Conservation (phyloP, 2,329 filamentous ascomycete genomes). For the Plectosphaerella sp. region DNA sequence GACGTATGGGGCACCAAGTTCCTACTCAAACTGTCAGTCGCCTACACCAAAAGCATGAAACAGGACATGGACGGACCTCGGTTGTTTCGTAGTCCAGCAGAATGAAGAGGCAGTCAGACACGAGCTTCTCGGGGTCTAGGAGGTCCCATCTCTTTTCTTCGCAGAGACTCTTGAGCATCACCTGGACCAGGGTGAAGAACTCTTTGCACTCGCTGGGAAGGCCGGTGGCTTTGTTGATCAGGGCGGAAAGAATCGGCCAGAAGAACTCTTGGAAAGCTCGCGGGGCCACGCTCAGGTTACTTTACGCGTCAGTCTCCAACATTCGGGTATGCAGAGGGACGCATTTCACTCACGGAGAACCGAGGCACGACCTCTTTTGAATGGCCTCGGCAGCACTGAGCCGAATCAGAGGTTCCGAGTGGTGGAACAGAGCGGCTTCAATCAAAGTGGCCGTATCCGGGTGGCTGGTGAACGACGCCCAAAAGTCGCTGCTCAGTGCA, state of each 20-base stretch:
- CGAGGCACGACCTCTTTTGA: neutral
- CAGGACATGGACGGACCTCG: constrained; percentile 29
- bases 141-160: constrained; percentile 6
- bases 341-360: neutral
- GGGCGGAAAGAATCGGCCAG: constrained; percentile 37
- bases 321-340: neutral
- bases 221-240: constrained; percentile 28
- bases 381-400: neutral
- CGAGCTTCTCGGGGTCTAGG: constrained; percentile 15
- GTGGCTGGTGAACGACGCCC: constrained; percentile 29
- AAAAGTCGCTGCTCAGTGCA: constrained; percentile 30
- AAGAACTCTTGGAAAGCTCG: constrained; percentile 39
- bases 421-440: constrained; percentile 29
- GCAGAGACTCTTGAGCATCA: constrained; percentile 31
- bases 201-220: constrained; percentile 36
- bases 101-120: constrained; percentile 21
- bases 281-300: constrained; percentile 18
- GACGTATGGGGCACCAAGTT: neutral
- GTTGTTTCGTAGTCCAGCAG: constrained; percentile 34
- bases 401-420: constrained; percentile 13
- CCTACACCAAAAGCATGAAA: constrained; percentile 24
- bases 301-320: neutral
- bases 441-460: constrained; percentile 20
- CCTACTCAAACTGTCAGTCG: constrained; percentile 2
- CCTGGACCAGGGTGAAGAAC: constrained; percentile 35